phyloP scores from a whole-genome alignment of 345 rosid species.

The Lepidium sativum region DNA sequence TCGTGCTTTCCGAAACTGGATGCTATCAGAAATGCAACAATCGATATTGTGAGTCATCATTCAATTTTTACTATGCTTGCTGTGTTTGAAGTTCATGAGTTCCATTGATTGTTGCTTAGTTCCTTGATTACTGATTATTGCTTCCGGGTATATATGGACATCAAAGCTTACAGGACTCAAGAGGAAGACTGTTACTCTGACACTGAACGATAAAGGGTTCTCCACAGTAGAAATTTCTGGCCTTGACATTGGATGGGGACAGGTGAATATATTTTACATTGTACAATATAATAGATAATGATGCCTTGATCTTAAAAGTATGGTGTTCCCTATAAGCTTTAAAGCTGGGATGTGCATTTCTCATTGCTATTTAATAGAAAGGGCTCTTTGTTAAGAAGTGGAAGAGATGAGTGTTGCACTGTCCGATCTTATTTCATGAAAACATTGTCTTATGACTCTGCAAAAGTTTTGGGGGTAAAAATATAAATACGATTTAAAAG shows the following conservation, averaged over 20 bases:
- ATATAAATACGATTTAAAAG: not conserved
- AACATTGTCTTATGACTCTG: not conserved
- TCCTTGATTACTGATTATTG: slow-evolving; percentile 2
- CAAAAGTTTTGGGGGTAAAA: not conserved
- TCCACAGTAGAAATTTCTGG: slow-evolving; percentile 83
- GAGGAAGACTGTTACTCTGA: slow-evolving; percentile 53
- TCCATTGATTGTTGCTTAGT: not conserved
- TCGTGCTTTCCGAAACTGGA: slow-evolving; percentile 78
- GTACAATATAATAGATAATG: not conserved
- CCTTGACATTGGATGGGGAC: slow-evolving; percentile 98
- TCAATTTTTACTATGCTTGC: not conserved
- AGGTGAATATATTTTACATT: slow-evolving; percentile 36
- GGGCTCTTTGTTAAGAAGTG: not conserved
- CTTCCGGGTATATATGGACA: slow-evolving; percentile 16
- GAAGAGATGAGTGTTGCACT: not conserved
- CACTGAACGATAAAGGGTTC: slow-evolving; percentile 47
- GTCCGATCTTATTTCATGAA: not conserved
- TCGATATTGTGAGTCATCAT: slow-evolving; percentile 68
- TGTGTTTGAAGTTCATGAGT: not conserved
- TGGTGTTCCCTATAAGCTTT: not conserved
- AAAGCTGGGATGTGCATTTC: not conserved
- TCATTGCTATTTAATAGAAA: not conserved
- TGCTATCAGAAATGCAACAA: slow-evolving; percentile 83
- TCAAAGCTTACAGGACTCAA: slow-evolving; percentile 74
- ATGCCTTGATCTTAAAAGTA: not conserved